Evolutionary conservation across 2,329 filamentous ascomycete genomes (phyloP).

Genomic region (Botrytis sinoallii): DNA sequence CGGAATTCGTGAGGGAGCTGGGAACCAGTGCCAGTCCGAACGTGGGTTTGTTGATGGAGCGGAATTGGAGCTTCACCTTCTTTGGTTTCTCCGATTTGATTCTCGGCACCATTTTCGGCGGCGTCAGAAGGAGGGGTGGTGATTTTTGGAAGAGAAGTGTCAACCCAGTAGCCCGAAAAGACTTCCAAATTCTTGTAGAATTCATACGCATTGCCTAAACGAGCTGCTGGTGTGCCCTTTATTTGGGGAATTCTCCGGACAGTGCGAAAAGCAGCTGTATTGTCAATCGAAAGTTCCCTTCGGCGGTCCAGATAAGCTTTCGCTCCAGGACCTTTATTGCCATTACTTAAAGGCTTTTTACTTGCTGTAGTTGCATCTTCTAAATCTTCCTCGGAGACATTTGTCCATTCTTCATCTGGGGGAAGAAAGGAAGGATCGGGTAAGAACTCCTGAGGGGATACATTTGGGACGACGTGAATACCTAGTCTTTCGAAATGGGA

Average conservation of each 20-base stretch:
- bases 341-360: conserved; percentile 49
- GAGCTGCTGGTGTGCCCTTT: conserved; percentile 51
- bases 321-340: conserved; percentile 54
- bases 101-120: conserved; percentile 1
- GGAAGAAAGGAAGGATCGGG: conserved; percentile 54
- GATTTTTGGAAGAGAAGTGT: conserved; percentile 45
- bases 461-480: conserved; percentile 53
- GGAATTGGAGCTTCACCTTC: conserved; percentile 25
- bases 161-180: conserved; percentile 60
- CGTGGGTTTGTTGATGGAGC: conserved; percentile 24
- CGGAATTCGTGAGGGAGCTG: conserved; percentile 58
- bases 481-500: conserved; percentile 57
- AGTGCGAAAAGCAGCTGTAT: conserved; percentile 59
- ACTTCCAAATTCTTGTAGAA: conserved; percentile 62
- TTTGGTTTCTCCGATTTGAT: conserved; percentile 22
- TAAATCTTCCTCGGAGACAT: conserved; percentile 29
- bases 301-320: conserved; percentile 57
- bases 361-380: conserved; percentile 48
- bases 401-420: conserved; percentile 50
- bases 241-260: conserved; percentile 56
- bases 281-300: conserved; percentile 54
- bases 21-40: conserved; percentile 50
- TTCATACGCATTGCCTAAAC: conserved; percentile 62
- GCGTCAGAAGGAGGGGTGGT: conserved; percentile 25
- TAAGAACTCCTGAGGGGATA: conserved; percentile 48